Base-by-base conservation (phyloP, 2,329 filamentous ascomycete genomes). In the Neonectria faginata region DNA sequence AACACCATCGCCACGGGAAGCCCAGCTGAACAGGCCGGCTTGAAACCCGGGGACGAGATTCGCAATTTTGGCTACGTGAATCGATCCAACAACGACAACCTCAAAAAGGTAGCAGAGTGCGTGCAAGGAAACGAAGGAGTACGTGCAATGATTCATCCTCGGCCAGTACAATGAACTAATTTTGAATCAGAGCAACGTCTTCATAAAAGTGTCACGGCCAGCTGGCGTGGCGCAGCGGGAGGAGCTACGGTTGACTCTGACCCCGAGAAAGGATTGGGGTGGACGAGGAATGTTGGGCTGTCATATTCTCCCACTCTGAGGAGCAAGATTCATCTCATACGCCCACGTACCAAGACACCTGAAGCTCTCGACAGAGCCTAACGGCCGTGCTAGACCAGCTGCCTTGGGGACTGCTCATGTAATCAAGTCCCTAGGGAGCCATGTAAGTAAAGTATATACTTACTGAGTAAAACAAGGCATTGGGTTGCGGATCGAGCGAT, bases 111-210 rank as follows among this genome's bases (percentile, higher is more conserved):
- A 20, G 93, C 90, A n/a, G 92, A 97, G 76, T 91, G 91, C 62
- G 95, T 99, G 1, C 91, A 94, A 75, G 91, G 91, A 68, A 97
- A 93, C 74, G 92, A 97, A 84, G 93, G 91, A 69, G 94, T 97
- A 86, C 83, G 92, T 87, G 27, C 67, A 33, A 16, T 42, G 29
- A 48, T 54, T 33, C 16, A 25, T 8, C 12, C 22, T n/a, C 5
- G 45, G 36, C 50, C 59, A 47, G 12, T 11, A 52, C 36, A 4
- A 18, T 42, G 45, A 58, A 42, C 75, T 78, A 74, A 78, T 65
- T 64, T 39, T 22, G 25, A 67, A 62, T 55, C 73, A 96, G 92
- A 86, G 86, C 74, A 84, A 86, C 48, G 86, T 97, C 45, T 80
- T 89, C 16, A 91, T 97, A 60, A 92, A 89, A 75, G 83, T 90